Evolutionary conservation across 495 filamentous ascomycete genomes (phyloP).

Genomic region (Cercophora sp.): DNA sequence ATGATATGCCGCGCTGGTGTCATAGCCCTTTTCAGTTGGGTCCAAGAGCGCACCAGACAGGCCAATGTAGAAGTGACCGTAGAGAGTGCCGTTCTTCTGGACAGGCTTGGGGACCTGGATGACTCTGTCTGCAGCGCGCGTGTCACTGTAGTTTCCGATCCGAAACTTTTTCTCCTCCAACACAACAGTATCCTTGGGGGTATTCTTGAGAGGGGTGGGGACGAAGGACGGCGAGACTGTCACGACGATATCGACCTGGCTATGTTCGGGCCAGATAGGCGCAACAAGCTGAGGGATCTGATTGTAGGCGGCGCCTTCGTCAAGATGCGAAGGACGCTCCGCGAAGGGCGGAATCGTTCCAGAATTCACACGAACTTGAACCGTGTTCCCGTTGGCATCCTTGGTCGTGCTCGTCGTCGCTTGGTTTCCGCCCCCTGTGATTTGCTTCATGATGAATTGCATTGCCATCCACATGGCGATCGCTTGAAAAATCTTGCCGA

Average conservation of each 20-base stretch:
- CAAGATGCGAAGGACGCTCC: conserved; percentile 55
- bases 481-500: conserved; percentile 38
- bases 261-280: conserved; percentile 83
- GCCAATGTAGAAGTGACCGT: conserved; percentile 86
- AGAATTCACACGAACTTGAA: conserved; percentile 41
- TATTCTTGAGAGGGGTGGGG: conserved; percentile 59
- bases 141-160: conserved; percentile 78
- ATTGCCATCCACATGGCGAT: conserved; percentile 42
- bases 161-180: conserved; percentile 76
- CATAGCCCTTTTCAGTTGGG: conserved; percentile 65
- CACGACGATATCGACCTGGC: conserved; percentile 74
- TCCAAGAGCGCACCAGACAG: conserved; percentile 71
- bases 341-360: conserved; percentile 60
- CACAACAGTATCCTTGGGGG: conserved; percentile 57
- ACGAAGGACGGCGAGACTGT: conserved; percentile 74
- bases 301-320: conserved; percentile 63
- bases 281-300: conserved; percentile 70
- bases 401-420: conserved; percentile 43
- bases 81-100: conserved; percentile 89
- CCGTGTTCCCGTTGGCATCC: conserved; percentile 43
- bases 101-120: conserved; percentile 75
- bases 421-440: conserved; percentile 42
- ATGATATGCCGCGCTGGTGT: conserved; percentile 69
- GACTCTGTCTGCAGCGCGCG: conserved; percentile 68
- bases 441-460: conserved; percentile 45